Conservation (phyloP, 345 rosid species). For the Angophora floribunda region DNA sequence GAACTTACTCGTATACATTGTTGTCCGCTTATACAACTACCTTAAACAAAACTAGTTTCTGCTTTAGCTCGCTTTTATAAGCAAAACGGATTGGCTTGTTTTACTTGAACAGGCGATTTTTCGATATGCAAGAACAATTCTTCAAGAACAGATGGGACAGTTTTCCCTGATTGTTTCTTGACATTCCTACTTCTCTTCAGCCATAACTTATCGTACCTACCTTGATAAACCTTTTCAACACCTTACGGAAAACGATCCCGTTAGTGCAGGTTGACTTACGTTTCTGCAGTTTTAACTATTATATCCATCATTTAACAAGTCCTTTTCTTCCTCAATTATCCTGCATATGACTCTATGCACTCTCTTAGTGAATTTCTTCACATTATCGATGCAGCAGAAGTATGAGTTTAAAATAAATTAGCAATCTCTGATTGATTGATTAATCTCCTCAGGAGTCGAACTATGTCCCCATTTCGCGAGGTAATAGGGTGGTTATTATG, state of each 20-base stretch:
- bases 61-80: neutral
- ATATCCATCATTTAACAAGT: neutral
- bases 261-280: neutral
- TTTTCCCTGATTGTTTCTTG: neutral
- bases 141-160: neutral
- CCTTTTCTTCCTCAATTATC: neutral
- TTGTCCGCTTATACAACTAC: neutral
- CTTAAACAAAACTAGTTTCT: neutral
- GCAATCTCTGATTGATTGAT: neutral
- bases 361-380: neutral
- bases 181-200: neutral
- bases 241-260: neutral
- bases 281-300: neutral
- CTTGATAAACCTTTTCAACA: neutral
- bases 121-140: neutral
- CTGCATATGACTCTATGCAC: neutral
- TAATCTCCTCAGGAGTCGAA: constrained; percentile 55
- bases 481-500: constrained; percentile 87
- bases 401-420: neutral
- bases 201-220: neutral
- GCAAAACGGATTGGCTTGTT: neutral
- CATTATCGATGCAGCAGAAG: neutral
- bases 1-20: neutral
- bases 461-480: constrained; percentile 84
- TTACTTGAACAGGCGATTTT: neutral